Percentiles rank a stretch among this genome's conserved stretches.
phyloP scores from a whole-genome alignment of 495 filamentous ascomycete species.

The Tuber umbilicatum region DNA sequence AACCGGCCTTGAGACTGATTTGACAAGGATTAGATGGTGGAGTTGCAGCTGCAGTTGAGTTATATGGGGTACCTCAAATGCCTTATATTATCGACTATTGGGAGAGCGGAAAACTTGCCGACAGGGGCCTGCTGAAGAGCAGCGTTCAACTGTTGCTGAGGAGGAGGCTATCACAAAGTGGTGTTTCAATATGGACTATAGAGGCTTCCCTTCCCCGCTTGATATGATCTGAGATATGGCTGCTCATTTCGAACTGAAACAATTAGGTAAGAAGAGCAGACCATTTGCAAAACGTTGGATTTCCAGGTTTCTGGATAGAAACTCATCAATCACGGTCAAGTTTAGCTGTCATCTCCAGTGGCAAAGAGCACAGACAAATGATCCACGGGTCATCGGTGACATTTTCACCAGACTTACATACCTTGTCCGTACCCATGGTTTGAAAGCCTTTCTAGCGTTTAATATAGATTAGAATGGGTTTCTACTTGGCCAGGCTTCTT shows the following conservation, averaged over 20 bases:
- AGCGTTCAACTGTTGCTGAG: not conserved
- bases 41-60: too few species aligned
- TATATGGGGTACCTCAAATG: too few species aligned
- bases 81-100: too few species aligned
- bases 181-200: not conserved
- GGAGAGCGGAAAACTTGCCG: not conserved
- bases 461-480: conserved; percentile 5
- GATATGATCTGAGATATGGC: conserved; percentile 14
- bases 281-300: conserved; percentile 9
- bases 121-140: not conserved
- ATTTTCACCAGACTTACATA: conserved; percentile 7
- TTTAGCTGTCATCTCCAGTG: conserved; percentile 3
- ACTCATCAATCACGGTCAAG: conserved; percentile 4
- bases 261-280: not conserved
- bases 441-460: too few species aligned
- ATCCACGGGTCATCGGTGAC: not conserved
- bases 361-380: conserved; percentile 6
- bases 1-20: too few species aligned
- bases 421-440: not conserved
- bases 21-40: too few species aligned
- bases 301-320: conserved; percentile 7
- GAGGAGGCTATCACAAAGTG: conserved; percentile 1
- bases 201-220: conserved; percentile 7
- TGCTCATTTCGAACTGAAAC: conserved; percentile 1
- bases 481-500: not conserved